Conservation (phyloP, 2,329 filamentous ascomycete genomes). For the Rhytidhysteron rufulum region DNA sequence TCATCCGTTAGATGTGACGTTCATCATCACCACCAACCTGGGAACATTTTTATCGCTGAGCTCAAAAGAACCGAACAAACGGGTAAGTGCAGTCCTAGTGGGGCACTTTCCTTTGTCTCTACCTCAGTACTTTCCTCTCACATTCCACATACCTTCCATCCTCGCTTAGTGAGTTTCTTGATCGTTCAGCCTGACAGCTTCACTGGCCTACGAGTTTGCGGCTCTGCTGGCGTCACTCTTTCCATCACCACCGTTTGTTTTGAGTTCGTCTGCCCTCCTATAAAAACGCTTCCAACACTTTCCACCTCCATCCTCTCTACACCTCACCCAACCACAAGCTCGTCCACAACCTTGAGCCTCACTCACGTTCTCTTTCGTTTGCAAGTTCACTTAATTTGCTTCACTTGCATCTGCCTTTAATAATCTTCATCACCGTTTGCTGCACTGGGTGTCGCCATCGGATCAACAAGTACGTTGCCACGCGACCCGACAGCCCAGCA, state of each 20-base stretch:
- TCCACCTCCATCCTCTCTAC: not conserved
- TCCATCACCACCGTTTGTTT: too few relatives aligned
- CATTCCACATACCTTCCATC: too few relatives aligned
- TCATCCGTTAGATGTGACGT: too few relatives aligned
- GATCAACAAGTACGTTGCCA: not conserved
- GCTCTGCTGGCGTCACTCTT: too few relatives aligned
- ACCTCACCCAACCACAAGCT: constrained; percentile 6
- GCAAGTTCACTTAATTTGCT: constrained; percentile 1
- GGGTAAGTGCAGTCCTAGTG: too few relatives aligned
- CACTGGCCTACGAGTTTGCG: too few relatives aligned
- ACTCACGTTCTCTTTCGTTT: constrained; percentile 1
- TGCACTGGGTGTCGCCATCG: not conserved
- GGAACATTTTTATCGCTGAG: too few relatives aligned
- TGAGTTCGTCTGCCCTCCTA: not conserved
- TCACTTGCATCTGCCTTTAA: constrained; percentile 5
- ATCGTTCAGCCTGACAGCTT: too few relatives aligned
- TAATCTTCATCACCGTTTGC: not conserved
- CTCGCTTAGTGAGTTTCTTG: too few relatives aligned
- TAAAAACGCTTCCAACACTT: not conserved
- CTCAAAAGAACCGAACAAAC: too few relatives aligned
- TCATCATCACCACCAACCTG: too few relatives aligned
- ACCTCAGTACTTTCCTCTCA: not conserved
- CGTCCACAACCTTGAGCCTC: not conserved
- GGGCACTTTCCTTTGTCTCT: too few relatives aligned
- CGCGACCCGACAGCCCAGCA: not conserved